Evolutionary conservation across 2,329 filamentous ascomycete genomes (phyloP), one percentile per base, ranked within the genome.

Genomic region (Ustulina deusta): DNA sequence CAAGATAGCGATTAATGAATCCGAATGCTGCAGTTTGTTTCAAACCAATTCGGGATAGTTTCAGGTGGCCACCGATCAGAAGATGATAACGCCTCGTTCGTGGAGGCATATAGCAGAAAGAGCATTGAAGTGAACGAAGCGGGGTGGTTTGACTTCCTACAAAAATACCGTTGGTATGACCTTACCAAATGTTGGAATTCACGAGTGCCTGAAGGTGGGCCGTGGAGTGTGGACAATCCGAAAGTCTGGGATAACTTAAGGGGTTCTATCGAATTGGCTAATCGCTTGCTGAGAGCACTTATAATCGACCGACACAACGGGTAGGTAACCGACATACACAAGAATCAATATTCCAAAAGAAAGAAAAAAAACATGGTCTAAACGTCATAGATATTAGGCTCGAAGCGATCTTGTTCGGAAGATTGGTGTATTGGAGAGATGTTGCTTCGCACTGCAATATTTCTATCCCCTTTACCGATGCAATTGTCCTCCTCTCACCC

Each of bases 181-280:
- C 57, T 56, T 5, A 5, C 6, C 11, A 1, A 15, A 25, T 6
- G 29, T 9, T 25, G 36, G 17, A 22, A 32, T 36, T 74, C 94
- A 97, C 78, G 97, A 83, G 81, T 83, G 83, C 0, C 75, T 86
- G 25, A 4, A 52, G 38, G n/a, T 13, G n/a, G 32, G 32, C 51
- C 32, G 10, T 36, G 29, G 40, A 51, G 10, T 15, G 38, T 65
- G 11, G 63, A 65, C 10, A 22, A 61, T n/a, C 48, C 63, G 7
- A 36, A 2, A 6, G 2, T 55, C 17, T 65, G 57, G 48, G 9
- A 27, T 5, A 32, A 7, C 9, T 27, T 65, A 3, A 27, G 15
- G 6, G 13, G n/a, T n/a, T 60, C 55, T 22, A 52, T 65, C 38
- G 48, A 60, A 22, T 34, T 61, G 3, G 56, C 17, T 38, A 22